Percentiles rank a stretch among this genome's conserved stretches.
phyloP scores from a whole-genome alignment of 306 rosid species.

The Echinosophora koreensis region DNA sequence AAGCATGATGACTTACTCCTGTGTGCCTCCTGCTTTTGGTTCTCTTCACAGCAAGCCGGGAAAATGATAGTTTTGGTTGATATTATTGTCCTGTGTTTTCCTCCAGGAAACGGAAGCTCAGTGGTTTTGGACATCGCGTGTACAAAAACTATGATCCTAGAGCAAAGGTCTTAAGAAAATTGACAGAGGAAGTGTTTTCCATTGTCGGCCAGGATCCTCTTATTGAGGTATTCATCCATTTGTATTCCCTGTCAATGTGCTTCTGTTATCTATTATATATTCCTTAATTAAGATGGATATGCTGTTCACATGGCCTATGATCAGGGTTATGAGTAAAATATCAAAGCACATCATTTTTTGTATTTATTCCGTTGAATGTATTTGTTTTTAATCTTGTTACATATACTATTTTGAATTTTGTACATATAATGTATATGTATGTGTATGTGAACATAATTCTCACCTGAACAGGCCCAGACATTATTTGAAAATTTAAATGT shows the following conservation, averaged over 20 bases:
- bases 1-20: constrained; percentile 7
- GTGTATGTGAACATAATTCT: not conserved
- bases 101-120: constrained; percentile 87
- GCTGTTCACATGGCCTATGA: not conserved
- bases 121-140: constrained; percentile 95
- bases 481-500: constrained; percentile 11
- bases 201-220: constrained; percentile 94
- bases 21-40: constrained; percentile 13
- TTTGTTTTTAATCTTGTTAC: not conserved
- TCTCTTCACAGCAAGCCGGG: constrained; percentile 1
- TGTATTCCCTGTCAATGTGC: constrained; percentile 12
- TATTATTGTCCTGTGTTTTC: constrained; percentile 19
- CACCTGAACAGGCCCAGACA: not conserved
- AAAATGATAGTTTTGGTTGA: constrained; percentile 24
- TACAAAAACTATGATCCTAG: constrained; percentile 96
- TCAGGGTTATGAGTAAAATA: not conserved
- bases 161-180: constrained; percentile 78
- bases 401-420: not conserved
- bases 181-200: constrained; percentile 91
- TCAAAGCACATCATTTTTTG: too few species aligned
- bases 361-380: too few species aligned
- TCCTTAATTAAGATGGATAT: constrained; percentile 24
- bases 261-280: constrained; percentile 15
- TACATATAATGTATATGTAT: too few species aligned
- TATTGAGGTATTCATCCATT: constrained; percentile 69